phyloP scores from a whole-genome alignment of 2,329 filamentous ascomycete species.

The Claviceps humidiphila region DNA sequence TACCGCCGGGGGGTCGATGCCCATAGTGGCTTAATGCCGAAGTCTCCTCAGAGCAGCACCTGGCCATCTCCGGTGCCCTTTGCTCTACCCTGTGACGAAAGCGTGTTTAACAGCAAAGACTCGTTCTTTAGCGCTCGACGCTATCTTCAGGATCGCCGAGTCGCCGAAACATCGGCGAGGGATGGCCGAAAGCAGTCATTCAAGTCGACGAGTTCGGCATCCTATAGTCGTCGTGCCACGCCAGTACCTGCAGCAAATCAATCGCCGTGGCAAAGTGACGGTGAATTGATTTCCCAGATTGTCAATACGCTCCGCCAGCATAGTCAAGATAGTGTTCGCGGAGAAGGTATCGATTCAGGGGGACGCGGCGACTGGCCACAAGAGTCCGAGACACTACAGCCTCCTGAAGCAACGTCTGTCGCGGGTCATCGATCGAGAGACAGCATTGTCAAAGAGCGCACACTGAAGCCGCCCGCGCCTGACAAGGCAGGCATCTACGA shows the following conservation, averaged over 20 bases:
- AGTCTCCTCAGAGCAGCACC: conserved; percentile 2
- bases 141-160: background rate
- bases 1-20: conserved; percentile 21
- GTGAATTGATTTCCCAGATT: conserved; percentile 12
- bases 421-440: conserved; percentile 8
- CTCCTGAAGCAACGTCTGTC: background rate
- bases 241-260: conserved; percentile 6
- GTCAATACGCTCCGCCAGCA: conserved; percentile 17
- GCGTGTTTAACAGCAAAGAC: conserved; percentile 12
- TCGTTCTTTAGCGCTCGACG: conserved; percentile 9
- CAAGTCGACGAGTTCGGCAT: conserved; percentile 13
- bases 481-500: conserved; percentile 13
- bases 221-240: conserved; percentile 15
- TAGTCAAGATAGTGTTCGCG: conserved; percentile 13
- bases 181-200: conserved; percentile 11
- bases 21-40: conserved; percentile 9
- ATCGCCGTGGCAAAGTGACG: conserved; percentile 4
- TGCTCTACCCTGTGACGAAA: conserved; percentile 6
- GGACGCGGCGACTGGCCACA: conserved; percentile 6
- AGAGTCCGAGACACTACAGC: background rate
- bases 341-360: background rate
- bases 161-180: conserved; percentile 1
- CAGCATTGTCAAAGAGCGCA: conserved; percentile 10
- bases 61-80: conserved; percentile 7
- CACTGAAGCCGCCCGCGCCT: conserved; percentile 8